Evolutionary conservation across 2,329 filamentous ascomycete species (phyloP), one percentile per base, ranked within the genome.

Genomic region (Fusarium sp.): DNA sequence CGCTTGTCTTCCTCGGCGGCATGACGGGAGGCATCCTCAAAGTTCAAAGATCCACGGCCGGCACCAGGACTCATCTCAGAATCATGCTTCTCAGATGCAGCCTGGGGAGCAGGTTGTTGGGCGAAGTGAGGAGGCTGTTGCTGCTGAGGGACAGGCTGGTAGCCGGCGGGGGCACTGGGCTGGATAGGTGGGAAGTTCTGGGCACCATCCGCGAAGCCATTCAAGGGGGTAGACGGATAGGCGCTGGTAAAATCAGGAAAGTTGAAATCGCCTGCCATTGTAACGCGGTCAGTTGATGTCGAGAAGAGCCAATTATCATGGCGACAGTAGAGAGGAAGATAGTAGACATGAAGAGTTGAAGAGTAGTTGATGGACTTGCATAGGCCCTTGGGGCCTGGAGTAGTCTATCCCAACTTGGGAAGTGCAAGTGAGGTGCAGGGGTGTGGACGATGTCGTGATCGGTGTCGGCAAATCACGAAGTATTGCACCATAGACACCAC

Each of bases 1-100:
- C 93, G 90, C 82, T 96, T 96, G 78, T 97, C 93, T 80, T 97
- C 93, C 79, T 97, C 93, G 22, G 93, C 93, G 14, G 91, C 91
- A 7, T 89, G 71, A 39, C 92, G 90, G 14, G 90, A 90, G 39
- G 88, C 83, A 66, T 94, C 92, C 78, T 94, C 92, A 48, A 91
- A 86, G 71, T 80, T 86, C 62, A 89, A 68, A 45, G 85, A 80
- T 65, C 61, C 61, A 56, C 79, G 83, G 64, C 76, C 78, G 40
- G 79, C 75, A 53, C 78, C 76, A 50, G 74, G 76, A 57, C 78
- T 72, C 30, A 78, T 75, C 56, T 84, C 83, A 22, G 83, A 75
- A 71, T 84, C 82, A 66, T 80, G 80, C 78, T 84, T 84, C 55
- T 84, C 82, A 24, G 77, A 77, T 30, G 65, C 43, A 7, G 76